Conservation (phyloP, 345 rosid species). For the Linum usitatissimum region DNA sequence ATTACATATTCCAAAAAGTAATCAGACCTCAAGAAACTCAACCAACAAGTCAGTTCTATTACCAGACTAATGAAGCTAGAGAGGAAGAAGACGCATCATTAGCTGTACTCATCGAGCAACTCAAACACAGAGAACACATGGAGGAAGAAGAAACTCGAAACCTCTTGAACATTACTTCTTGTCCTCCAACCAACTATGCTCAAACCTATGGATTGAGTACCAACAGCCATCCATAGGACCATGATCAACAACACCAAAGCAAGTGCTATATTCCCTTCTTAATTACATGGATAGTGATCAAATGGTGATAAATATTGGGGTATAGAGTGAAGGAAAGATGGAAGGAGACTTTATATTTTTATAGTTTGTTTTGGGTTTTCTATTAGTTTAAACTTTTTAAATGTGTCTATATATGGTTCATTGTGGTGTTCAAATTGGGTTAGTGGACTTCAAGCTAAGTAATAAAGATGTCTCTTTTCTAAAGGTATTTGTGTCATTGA, state of each 20-base stretch:
- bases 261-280: too few relatives aligned
- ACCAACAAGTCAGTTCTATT: not conserved
- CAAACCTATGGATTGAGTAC: not conserved
- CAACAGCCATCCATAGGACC: not conserved
- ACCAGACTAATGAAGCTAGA: conserved; percentile 13
- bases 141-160: conserved; percentile 19
- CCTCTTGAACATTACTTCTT: conserved; percentile 10
- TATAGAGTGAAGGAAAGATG: too few relatives aligned
- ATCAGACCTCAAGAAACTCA: conserved; percentile 11
- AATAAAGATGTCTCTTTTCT: too few relatives aligned
- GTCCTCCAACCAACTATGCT: not conserved
- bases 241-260: not conserved
- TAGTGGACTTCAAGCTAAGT: too few relatives aligned
- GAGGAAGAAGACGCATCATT: conserved; percentile 50
- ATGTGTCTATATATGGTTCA: too few relatives aligned
- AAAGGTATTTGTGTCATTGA: too few relatives aligned
- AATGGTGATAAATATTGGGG: too few relatives aligned
- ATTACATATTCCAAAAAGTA: conserved; percentile 36
- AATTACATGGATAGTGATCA: too few relatives aligned
- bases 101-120: conserved; percentile 41
- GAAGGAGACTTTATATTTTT: too few relatives aligned
- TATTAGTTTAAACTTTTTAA: too few relatives aligned
- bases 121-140: conserved; percentile 24
- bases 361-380: too few relatives aligned
- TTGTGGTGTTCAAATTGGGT: too few relatives aligned